Evolutionary conservation across 441 rosid species (phyloP), one percentile per base, ranked within the genome.

Genomic region (Biscutella laevigata): DNA sequence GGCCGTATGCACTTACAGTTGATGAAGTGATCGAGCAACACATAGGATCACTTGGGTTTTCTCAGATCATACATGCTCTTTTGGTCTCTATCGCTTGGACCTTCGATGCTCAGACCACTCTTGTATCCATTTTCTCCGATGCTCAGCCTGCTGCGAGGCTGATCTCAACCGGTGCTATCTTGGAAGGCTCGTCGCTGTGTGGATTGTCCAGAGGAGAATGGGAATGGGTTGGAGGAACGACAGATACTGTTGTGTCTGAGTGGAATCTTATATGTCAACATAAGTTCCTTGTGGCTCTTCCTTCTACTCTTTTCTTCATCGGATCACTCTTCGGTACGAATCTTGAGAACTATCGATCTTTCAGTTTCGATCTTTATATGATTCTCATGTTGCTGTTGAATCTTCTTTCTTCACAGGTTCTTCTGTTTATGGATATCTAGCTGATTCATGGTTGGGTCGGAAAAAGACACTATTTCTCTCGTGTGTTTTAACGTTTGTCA

Each of bases 81-180:
- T 46, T 86, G 58, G 88, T 77, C 12, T 83, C 88, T 4, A 39
- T 83, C 0, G 83, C 92, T 16, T 81, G 84, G 91, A 46, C 74
- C 30, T 81, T 86, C 9, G 84, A 83, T 63, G 71, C 91, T 5
- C 95, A 83, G 20, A 65, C 66, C 55, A 69, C 95, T 12, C 65
- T 86, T 22, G 32, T 71, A 14, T 77, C 83, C 22, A 83, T 86
- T 32, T 83, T 83, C 62, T 77, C 73, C 10, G 95, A 86, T 5
- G 83, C 88, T 6, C 74, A 68, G 26, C 88, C 85, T 1, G 74
- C 59, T 48, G 54, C 46, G 1, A 37, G 33, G 61, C 49, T 9
- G 19, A 6, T 44, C 1, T n/a, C 16, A 43, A 54, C 53, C 2
- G 66, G 66, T 0, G 54, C 62, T 34, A 46, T 46, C 29, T 34